Conservation (phyloP, 306 rosid species). For the Vachellia collinsii region DNA sequence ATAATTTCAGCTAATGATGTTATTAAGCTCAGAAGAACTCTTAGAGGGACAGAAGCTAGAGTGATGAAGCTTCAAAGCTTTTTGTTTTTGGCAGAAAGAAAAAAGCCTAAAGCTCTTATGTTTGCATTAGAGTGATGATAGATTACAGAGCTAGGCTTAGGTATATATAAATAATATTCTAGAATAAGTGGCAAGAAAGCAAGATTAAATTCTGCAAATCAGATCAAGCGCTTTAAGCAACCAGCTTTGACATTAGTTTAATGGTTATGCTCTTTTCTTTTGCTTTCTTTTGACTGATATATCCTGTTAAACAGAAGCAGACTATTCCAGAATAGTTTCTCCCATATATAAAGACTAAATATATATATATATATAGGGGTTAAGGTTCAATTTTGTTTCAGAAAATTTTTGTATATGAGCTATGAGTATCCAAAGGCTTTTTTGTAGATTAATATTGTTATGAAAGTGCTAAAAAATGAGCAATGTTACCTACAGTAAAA, state of each 20-base stretch:
- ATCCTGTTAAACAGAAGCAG: slow-evolving; percentile 40
- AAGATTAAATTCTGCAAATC: slow-evolving; percentile 83
- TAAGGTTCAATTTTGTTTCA: no score
- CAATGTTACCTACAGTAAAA: no score
- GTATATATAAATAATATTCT: slow-evolving; percentile 48
- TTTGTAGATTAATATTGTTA: no score
- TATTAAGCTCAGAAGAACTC: slow-evolving; percentile 17
- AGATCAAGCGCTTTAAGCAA: slow-evolving; percentile 74
- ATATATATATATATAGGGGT: no score
- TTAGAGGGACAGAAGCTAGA: slow-evolving; percentile 27
- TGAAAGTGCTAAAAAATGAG: no score
- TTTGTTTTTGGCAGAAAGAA: neutral
- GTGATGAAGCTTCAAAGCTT: slow-evolving; percentile 13
- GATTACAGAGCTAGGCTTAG: slow-evolving; percentile 31
- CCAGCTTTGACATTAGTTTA: slow-evolving; percentile 52
- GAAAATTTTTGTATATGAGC: no score
- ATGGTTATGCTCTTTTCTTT: slow-evolving; percentile 46
- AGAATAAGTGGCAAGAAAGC: slow-evolving; percentile 77
- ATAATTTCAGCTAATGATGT: slow-evolving; percentile 30
- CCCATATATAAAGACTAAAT: neutral
- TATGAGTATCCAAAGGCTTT: no score
- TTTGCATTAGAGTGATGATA: slow-evolving; percentile 18
- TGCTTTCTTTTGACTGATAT: slow-evolving; percentile 55
- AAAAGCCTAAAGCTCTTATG: slow-evolving; percentile 12
- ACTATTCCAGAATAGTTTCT: slow-evolving; percentile 34